phyloP scores from a whole-genome alignment of 805 yeast species.

The Lipomyces oligophaga region DNA sequence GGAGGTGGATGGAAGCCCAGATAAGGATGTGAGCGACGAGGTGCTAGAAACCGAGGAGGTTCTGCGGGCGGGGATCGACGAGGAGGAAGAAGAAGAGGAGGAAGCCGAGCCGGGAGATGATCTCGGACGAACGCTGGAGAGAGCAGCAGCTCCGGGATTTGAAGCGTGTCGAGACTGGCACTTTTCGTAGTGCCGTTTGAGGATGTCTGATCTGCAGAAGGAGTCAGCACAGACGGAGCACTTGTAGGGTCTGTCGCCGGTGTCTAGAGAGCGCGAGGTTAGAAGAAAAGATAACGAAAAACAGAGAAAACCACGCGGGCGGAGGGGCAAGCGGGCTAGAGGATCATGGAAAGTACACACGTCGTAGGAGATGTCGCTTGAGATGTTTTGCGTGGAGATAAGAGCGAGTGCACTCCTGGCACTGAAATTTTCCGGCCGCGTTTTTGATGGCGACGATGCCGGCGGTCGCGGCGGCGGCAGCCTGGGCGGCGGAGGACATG shows the following conservation, averaged over 20 bases:
- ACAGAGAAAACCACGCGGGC: not conserved
- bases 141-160: not conserved
- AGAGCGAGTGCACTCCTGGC: constrained; percentile 31
- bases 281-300: no score
- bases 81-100: not conserved
- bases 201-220: constrained; percentile 59
- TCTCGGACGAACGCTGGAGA: not conserved
- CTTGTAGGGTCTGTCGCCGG: constrained; percentile 80
- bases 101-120: no score
- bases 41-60: not conserved
- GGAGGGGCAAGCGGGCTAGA: not conserved
- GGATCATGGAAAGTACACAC: not conserved
- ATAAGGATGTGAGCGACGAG: not conserved
- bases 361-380: constrained; percentile 76
- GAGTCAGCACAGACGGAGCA: constrained; percentile 67
- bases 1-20: not conserved
- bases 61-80: not conserved
- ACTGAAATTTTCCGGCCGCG: constrained; percentile 47
- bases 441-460: constrained; percentile 34
- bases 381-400: constrained; percentile 60
- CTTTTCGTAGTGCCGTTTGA: constrained; percentile 57
- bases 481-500: constrained; percentile 8
- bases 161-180: constrained; percentile 27
- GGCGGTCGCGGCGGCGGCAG: constrained; percentile 16
- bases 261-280: constrained; percentile 38